Evolutionary conservation across 2,329 filamentous ascomycete genomes (phyloP), one percentile per base, ranked within the genome.

Genomic region (Colletotrichum sp.): DNA sequence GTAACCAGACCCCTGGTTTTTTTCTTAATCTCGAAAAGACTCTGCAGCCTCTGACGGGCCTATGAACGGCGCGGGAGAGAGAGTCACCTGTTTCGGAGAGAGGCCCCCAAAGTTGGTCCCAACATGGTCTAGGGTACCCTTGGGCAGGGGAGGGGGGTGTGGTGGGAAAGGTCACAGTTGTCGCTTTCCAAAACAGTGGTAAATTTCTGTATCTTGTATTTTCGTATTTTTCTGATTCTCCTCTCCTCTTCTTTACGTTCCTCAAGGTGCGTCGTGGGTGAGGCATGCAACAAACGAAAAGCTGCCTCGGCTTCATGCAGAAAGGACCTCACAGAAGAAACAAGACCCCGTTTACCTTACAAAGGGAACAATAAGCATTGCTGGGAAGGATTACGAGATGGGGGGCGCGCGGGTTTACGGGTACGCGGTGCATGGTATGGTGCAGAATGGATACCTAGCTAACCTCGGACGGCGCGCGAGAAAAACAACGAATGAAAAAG

Each of bases 311-410:
- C 36, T 26, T 16, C 21, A 16, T 24, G 24, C 21, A 21, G 62
- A 65, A 38, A 32, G 28, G 32, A 32, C 61, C 61, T 30, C 61
- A 32, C 61, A 36, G 43, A 55, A 28, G 12, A 21, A 28, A 58
- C 21, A 24, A 34, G 38, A 36, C 26, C 24, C n/a, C 28, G 16
- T 59, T 30, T 30, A 28, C 28, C 18, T 59, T 36, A 73, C 64
- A 69, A 63, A 73, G 71, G 71, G 71, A 74, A 71, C 71, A 74
- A 70, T 71, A 74, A 75, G 73, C 73, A 68, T 75, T 58, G 38
- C 26, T 68, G 73, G 63, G 63, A 63, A 58, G 63, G 63, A 56
- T 73, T 75, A 75, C 73, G 73, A 73, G 62, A 74, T 72, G 61
- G 32, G 61, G 43, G 21, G 38, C 36, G n/a, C 18, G 28, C 61